Conservation (phyloP, 202 grass and related monocot species). For the Zizania palustris region DNA sequence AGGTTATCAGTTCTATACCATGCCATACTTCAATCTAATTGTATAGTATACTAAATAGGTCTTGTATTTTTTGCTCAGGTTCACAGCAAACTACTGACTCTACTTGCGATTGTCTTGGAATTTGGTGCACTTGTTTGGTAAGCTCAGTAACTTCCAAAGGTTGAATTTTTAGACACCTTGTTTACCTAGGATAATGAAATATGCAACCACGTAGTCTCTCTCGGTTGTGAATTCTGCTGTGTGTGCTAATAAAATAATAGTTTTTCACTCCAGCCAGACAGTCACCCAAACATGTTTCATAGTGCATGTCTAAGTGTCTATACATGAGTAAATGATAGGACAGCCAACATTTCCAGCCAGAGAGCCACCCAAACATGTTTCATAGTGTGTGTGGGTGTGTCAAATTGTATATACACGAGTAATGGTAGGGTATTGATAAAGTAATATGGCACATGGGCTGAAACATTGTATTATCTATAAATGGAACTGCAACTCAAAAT, state of each 20-base stretch:
- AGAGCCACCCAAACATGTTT: background rate
- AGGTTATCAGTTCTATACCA: slow-evolving; percentile 20
- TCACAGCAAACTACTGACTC: slow-evolving; percentile 87
- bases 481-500: background rate
- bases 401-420: background rate
- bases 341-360: background rate
- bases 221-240: background rate
- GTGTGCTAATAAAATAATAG: background rate
- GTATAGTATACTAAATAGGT: slow-evolving; percentile 26
- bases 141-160: slow-evolving; percentile 23
- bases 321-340: background rate
- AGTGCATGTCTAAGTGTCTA: background rate
- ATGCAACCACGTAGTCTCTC: background rate
- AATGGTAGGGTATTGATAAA: background rate
- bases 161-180: slow-evolving; percentile 5
- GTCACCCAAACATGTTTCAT: background rate
- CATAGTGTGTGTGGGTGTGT: background rate
- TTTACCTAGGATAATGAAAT: background rate
- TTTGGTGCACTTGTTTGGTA: slow-evolving; percentile 96
- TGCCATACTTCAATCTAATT: background rate
- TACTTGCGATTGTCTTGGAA: slow-evolving; percentile 88
- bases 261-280: slow-evolving; percentile 10
- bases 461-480: background rate
- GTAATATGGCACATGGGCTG: background rate
- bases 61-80: slow-evolving; percentile 58